These are phyloP conservation scores for Solanum okadae DNA, from an alignment of 257 asterid genomes.

Conservation along the genomic window DNA sequence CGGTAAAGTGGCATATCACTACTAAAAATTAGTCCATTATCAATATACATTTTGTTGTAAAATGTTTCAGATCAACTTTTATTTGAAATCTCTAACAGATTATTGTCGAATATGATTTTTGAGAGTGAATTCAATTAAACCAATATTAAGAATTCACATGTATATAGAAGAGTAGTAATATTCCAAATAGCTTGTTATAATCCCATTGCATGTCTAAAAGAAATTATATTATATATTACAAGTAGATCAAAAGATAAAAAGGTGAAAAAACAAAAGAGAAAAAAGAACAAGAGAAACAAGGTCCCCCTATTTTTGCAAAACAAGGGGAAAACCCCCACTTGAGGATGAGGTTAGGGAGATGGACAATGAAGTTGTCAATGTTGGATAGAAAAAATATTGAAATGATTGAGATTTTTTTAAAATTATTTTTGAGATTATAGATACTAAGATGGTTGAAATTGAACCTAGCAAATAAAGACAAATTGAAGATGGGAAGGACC, in stretches of 20 bases:
- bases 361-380: not conserved
- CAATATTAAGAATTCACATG: not conserved
- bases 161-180: not conserved
- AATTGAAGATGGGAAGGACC: constrained; percentile 43
- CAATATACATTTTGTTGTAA: accelerated
- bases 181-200: not conserved
- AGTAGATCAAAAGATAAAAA: not conserved
- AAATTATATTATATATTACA: not conserved
- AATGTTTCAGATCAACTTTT: not conserved
- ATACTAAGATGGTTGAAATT: constrained; percentile 10
- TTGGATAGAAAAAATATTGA: not conserved
- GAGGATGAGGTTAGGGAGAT: not conserved
- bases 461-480: constrained; percentile 34
- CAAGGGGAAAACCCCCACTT: not conserved
- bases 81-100: not conserved
- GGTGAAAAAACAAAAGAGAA: not conserved
- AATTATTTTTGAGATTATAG: not conserved
- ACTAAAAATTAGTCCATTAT: not conserved
- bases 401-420: not conserved
- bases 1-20: not conserved
- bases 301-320: not conserved
- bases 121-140: accelerated
- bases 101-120: accelerated
- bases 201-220: not conserved
- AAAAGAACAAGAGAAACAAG: not conserved